These are phyloP conservation scores for Plenodomus biglobosus DNA, from an alignment of 2,329 filamentous ascomycete genomes.

Conservation along the genomic window DNA sequence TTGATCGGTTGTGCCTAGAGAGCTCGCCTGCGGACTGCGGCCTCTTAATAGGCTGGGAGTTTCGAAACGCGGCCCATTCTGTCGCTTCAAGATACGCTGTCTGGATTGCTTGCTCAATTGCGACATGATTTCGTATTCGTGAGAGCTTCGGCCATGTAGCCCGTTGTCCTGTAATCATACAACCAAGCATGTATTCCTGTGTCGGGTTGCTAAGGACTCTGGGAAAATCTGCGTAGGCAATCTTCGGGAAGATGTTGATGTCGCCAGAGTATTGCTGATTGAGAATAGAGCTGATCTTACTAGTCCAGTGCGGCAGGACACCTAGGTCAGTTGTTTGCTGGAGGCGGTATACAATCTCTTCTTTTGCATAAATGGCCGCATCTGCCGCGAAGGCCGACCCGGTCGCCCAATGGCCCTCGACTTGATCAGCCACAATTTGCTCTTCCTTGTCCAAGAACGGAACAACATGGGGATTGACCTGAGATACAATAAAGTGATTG, in stretches of 20 bases:
- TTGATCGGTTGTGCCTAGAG: background rate
- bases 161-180: slow-evolving; percentile 74
- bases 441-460: slow-evolving; percentile 81
- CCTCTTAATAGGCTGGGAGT: background rate
- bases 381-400: slow-evolving; percentile 61
- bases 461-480: slow-evolving; percentile 92
- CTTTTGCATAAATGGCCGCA: slow-evolving; percentile 61
- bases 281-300: slow-evolving; percentile 77
- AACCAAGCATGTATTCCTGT: slow-evolving; percentile 79
- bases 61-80: background rate
- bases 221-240: slow-evolving; percentile 72
- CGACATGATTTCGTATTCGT: slow-evolving; percentile 81
- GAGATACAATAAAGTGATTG: slow-evolving; percentile 96
- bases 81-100: slow-evolving; percentile 61
- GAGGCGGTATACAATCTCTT: slow-evolving; percentile 78
- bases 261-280: slow-evolving; percentile 92
- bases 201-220: slow-evolving; percentile 82
- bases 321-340: slow-evolving; percentile 79
- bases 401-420: slow-evolving; percentile 60
- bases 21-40: background rate
- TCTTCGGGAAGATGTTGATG: slow-evolving; percentile 87
- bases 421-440: slow-evolving; percentile 47
- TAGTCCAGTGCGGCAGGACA: slow-evolving; percentile 74
- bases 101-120: slow-evolving; percentile 84
- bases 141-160: slow-evolving; percentile 92